Evolutionary conservation across 2,329 filamentous ascomycete species (phyloP), one percentile per base, ranked within the genome.

Genomic region (Hypoxylon sp.): DNA sequence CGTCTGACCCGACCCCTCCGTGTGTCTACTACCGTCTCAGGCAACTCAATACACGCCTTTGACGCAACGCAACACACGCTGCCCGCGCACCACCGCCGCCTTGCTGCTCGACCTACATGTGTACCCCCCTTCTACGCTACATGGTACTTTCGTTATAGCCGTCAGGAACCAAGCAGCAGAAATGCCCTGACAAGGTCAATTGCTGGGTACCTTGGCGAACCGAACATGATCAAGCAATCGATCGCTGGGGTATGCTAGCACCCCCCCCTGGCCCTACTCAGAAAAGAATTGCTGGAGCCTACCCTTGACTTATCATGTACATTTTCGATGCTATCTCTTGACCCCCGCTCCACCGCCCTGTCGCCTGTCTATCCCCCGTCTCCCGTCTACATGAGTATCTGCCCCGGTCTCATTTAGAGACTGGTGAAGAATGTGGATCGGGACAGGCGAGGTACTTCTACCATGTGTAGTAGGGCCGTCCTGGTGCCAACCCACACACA

Each of bases 371-470:
- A 47, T 47, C 55, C 54, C 65, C 58, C 37, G 62, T 62, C 63
- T 67, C 62, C 67, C 67, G 62, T 69, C 60, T 58, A 64, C 61
- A 44, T 57, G 46, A 57, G 46, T 59, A 54, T 55, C 26, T 26
- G 24, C 41, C 65, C 56, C 39, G 51, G 59, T 68, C 55, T 64
- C 64, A 68, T 65, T 62, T 54, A 44, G 61, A 55, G 60, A 10
- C 56, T 62, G 46, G 32, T 55, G 46, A 64, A 65, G 52, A 57
- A 68, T 64, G n/a, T n/a, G n/a, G 71, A 70, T 69, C 68, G 65
- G 62, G 65, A 65, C 67, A 69, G 63, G 50, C 52, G 49, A 62
- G 62, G 65, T 65, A 67, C 65, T 59, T 67, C 55, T 54, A 39
- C 28, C 22, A 54, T 51, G 51, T 24, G 37, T 62, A 63, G 56